phyloP scores from a whole-genome alignment of 2,329 filamentous ascomycete species.

The Neocatenulostroma microsporum region DNA sequence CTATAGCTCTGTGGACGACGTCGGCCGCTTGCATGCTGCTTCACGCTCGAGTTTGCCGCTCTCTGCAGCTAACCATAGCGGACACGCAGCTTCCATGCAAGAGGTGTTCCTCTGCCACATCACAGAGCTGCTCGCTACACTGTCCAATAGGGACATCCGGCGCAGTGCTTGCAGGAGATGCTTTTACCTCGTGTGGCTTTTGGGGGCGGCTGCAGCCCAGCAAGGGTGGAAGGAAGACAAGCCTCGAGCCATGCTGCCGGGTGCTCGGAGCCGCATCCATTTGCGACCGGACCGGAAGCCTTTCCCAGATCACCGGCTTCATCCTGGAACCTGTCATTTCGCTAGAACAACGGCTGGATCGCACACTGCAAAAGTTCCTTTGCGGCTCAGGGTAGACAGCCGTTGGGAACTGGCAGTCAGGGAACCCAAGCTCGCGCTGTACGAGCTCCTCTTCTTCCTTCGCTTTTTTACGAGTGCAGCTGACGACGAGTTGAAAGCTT shows the following conservation, averaged over 20 bases:
- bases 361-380: too few relatives aligned
- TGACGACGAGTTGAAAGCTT: neutral
- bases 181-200: too few relatives aligned
- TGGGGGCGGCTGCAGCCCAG: too few relatives aligned
- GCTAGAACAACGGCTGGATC: too few relatives aligned
- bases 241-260: too few relatives aligned
- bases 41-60: conserved; percentile 1
- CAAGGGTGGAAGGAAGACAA: too few relatives aligned
- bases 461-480: neutral
- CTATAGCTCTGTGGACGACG: neutral
- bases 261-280: conserved; percentile 1
- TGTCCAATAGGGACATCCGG: conserved; percentile 1
- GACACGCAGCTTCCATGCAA: neutral
- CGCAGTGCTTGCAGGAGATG: neutral
- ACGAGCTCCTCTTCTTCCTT: conserved; percentile 1
- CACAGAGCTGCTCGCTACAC: neutral
- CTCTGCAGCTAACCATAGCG: conserved; percentile 3
- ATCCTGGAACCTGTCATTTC: conserved; percentile 2
- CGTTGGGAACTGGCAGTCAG: neutral
- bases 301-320: neutral
- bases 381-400: neutral
- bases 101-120: conserved; percentile 4
- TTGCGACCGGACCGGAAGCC: conserved; percentile 3
- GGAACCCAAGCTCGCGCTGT: neutral
- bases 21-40: neutral